Conservation (phyloP, 805 yeast species). For the Barnettozyma sucrosica region DNA sequence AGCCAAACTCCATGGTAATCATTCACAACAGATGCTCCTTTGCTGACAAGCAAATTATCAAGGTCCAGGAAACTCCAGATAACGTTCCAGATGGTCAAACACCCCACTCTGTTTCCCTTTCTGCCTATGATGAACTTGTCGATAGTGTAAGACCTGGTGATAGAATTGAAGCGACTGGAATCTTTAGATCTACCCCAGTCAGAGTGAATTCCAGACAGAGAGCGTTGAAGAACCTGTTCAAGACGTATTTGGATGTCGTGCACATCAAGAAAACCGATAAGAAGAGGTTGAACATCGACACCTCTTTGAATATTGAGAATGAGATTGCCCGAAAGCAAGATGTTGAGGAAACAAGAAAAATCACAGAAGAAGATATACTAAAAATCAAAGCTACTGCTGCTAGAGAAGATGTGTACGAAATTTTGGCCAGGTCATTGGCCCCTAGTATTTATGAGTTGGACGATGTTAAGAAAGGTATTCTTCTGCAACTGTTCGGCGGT, state of each 20-base stretch:
- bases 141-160: slow-evolving; percentile 96
- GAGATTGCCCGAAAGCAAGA: slow-evolving; percentile 53
- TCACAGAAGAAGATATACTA: slow-evolving; percentile 64
- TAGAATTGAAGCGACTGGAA: slow-evolving; percentile 90
- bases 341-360: slow-evolving; percentile 67
- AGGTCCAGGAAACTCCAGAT: slow-evolving; percentile 94
- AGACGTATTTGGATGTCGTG: slow-evolving; percentile 91
- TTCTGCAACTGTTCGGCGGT: slow-evolving; percentile 93
- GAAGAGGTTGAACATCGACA: slow-evolving; percentile 75
- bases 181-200: slow-evolving; percentile 88
- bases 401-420: slow-evolving; percentile 78
- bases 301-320: slow-evolving; percentile 49
- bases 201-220: slow-evolving; percentile 82
- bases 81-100: slow-evolving; percentile 97
- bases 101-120: slow-evolving; percentile 89
- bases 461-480: slow-evolving; percentile 92
- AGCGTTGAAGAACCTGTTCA: slow-evolving; percentile 75
- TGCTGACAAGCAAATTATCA: slow-evolving; percentile 92
- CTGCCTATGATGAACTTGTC: slow-evolving; percentile 93
- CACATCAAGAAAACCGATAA: slow-evolving; percentile 85
- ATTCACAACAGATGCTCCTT: slow-evolving; percentile 89
- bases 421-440: slow-evolving; percentile 85
- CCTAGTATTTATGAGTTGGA: slow-evolving; percentile 97
- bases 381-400: slow-evolving; percentile 55
- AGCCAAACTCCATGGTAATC: slow-evolving; percentile 79